Percentiles rank a stretch among this genome's conserved stretches.
phyloP scores from a whole-genome alignment of 805 yeast species.

The Saccharomycopsis capsularis region DNA sequence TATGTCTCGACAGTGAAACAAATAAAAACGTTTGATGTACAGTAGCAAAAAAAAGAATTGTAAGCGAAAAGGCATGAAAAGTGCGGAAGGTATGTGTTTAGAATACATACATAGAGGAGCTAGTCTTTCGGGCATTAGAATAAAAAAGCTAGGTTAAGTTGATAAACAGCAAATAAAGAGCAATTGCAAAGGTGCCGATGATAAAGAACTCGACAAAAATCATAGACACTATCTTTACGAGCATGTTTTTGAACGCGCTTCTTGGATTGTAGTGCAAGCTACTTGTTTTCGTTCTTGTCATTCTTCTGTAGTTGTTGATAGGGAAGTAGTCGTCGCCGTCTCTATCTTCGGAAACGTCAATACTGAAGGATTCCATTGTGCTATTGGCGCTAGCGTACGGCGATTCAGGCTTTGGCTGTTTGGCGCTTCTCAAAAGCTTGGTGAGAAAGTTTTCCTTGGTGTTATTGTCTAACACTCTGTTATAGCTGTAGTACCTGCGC shows the following conservation, averaged over 20 bases:
- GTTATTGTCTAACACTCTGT: background rate
- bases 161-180: constrained; percentile 1
- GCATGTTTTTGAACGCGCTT: background rate
- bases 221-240: background rate
- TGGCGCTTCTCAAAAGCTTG: background rate
- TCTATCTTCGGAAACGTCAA: constrained; percentile 6
- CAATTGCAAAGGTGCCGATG: constrained; percentile 6
- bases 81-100: too few relatives aligned
- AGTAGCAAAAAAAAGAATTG: too few relatives aligned
- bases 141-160: background rate
- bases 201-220: constrained; percentile 4
- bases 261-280: background rate
- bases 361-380: constrained; percentile 10
- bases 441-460: background rate
- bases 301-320: constrained; percentile 4
- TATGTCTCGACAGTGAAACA: too few relatives aligned
- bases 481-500: constrained; percentile 6
- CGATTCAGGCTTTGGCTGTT: background rate
- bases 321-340: constrained; percentile 3
- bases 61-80: too few relatives aligned
- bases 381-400: constrained; percentile 5
- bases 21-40: too few relatives aligned
- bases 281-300: constrained; percentile 3
- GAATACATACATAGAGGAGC: too few relatives aligned
- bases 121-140: too few relatives aligned